Percentiles rank a stretch among this genome's conserved stretches.
These are phyloP conservation scores for Williopsis jadinii DNA, from an alignment of 1,139 yeast species.

Conservation along the genomic window DNA sequence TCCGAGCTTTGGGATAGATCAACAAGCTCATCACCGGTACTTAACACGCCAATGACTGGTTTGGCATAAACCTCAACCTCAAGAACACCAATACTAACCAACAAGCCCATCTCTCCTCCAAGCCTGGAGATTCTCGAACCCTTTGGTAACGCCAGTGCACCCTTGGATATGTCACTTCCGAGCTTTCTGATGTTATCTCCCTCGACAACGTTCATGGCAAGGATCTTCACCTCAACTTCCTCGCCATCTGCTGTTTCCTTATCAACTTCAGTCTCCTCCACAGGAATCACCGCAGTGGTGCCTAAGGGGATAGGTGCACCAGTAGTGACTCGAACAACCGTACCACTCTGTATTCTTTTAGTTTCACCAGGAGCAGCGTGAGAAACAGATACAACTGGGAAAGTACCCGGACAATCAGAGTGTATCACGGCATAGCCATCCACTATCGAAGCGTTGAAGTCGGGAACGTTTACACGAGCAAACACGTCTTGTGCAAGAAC, in stretches of 20 bases:
- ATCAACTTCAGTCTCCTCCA: constrained; percentile 38
- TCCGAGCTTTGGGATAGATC: constrained; percentile 21
- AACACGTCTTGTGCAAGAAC: constrained; percentile 34
- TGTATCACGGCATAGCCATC: constrained; percentile 45
- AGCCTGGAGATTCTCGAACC: constrained; percentile 29
- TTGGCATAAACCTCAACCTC: constrained; percentile 30
- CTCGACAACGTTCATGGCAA: constrained; percentile 28
- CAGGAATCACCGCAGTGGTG: constrained; percentile 44
- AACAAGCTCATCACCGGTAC: constrained; percentile 44
- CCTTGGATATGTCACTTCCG: constrained; percentile 38
- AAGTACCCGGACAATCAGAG: constrained; percentile 36
- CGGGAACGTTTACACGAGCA: constrained; percentile 35
- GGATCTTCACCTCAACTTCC: constrained; percentile 30
- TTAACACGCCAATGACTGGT: constrained; percentile 38
- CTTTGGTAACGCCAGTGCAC: constrained; percentile 28
- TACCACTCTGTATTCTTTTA: constrained; percentile 21
- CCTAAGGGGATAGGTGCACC: constrained; percentile 48
- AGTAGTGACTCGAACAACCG: constrained; percentile 40
- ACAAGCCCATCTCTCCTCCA: constrained; percentile 42
- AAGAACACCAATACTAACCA: constrained; percentile 37
- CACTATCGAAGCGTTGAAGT: constrained; percentile 42
- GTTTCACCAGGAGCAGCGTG: constrained; percentile 32
- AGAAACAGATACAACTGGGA: constrained; percentile 32
- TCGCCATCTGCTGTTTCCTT: constrained; percentile 29
- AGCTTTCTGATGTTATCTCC: constrained; percentile 38